A percentile compares a stretch with the other conserved stretches of the same genome.
phyloP scores from a whole-genome alignment of 1,284 basidiomycete genomes.

The Ceratobasidium sp. region DNA sequence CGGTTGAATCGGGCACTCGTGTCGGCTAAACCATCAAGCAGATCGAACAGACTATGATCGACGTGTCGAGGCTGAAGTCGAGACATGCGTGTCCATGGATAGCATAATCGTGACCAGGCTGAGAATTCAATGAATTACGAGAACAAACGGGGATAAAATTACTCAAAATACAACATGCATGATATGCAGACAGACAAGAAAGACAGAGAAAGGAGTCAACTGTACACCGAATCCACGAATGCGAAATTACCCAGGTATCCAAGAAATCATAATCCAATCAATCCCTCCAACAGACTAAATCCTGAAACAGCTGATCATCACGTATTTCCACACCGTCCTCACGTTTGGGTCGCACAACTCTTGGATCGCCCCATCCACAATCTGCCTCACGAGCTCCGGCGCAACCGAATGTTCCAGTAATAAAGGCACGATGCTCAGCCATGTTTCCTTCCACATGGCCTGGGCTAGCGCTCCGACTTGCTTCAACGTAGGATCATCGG shows the following conservation, averaged over 20 bases:
- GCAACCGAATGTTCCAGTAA: not conserved
- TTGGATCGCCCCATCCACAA: conserved; percentile 9
- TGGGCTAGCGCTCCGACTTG: conserved; percentile 16
- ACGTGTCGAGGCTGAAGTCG: too few relatives aligned
- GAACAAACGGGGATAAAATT: not conserved
- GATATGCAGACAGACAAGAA: not conserved
- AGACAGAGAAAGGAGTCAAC: not conserved
- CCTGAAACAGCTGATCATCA: conserved; percentile 23
- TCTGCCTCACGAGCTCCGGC: not conserved
- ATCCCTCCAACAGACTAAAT: not conserved
- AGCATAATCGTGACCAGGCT: too few relatives aligned
- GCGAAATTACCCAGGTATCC: not conserved
- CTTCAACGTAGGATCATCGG: not conserved
- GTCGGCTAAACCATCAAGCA: too few relatives aligned
- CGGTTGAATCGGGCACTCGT: too few relatives aligned
- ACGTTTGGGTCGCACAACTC: conserved; percentile 25
- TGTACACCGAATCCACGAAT: not conserved
- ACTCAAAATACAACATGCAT: not conserved
- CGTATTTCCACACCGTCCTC: conserved; percentile 24
- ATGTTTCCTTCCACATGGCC: conserved; percentile 10
- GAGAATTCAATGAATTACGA: not conserved
- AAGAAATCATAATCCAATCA: not conserved
- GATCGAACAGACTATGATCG: too few relatives aligned
- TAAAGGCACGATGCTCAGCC: conserved; percentile 17
- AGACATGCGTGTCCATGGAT: too few relatives aligned